These are phyloP conservation scores for Phlyctochytrium bullatum DNA, from an alignment of 192 early-diverging fungal species.

Conservation along the genomic window DNA sequence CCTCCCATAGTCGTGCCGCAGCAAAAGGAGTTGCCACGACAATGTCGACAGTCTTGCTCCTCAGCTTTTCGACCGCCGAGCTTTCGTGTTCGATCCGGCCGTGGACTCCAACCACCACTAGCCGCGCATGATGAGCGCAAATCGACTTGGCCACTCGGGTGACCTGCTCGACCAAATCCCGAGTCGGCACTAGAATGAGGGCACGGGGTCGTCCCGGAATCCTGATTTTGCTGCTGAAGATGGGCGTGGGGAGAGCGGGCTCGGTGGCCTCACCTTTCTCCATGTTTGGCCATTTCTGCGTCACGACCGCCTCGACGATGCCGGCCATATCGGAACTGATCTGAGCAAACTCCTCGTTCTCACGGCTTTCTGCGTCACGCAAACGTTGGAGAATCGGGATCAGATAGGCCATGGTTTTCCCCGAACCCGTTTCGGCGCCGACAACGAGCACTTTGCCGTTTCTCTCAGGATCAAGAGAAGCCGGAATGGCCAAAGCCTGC, in stretches of 20 bases:
- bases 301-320: slow-evolving; percentile 8
- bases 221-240: slow-evolving; percentile 41
- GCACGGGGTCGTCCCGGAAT: slow-evolving; percentile 76
- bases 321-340: slow-evolving; percentile 24
- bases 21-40: slow-evolving; percentile 76
- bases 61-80: slow-evolving; percentile 30
- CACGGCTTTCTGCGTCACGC: slow-evolving; percentile 62
- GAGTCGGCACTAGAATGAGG: slow-evolving; percentile 82
- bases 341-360: slow-evolving; percentile 9
- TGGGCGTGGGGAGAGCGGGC: not conserved
- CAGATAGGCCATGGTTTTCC: slow-evolving; percentile 90
- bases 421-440: slow-evolving; percentile 88
- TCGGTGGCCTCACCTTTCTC: not conserved
- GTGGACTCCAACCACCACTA: slow-evolving; percentile 60
- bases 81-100: slow-evolving; percentile 8
- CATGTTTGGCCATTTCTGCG: no score
- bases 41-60: slow-evolving; percentile 73
- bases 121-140: slow-evolving; percentile 61
- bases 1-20: slow-evolving; percentile 53
- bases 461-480: slow-evolving; percentile 44
- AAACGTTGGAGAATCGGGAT: slow-evolving; percentile 74
- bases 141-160: slow-evolving; percentile 68
- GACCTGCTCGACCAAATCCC: slow-evolving; percentile 83
- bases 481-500: slow-evolving; percentile 80
- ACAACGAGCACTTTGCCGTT: slow-evolving; percentile 49